These are phyloP conservation scores for Scenedesmus sp. DNA, from an alignment of 163 green algal genomes.

Conservation along the genomic window DNA sequence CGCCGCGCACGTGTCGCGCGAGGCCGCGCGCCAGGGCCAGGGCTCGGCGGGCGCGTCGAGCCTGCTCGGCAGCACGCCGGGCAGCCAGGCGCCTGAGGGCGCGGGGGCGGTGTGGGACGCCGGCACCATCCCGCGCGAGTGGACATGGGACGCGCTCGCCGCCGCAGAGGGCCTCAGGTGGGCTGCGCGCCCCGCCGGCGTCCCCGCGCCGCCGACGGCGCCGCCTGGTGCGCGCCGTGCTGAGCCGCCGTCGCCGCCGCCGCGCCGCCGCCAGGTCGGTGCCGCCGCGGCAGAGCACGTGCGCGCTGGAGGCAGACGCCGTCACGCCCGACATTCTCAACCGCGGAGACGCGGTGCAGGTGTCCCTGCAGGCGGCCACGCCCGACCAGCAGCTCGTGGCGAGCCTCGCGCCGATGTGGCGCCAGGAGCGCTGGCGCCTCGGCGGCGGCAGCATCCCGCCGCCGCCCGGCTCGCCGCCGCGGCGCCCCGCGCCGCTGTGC, in stretches of 20 bases:
- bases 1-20: slow-evolving; percentile 12
- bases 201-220: no score
- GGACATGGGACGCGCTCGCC: slow-evolving; percentile 48
- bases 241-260: no score
- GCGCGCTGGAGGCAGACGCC: slow-evolving; percentile 82
- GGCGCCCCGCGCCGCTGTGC: slow-evolving; percentile 63
- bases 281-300: slow-evolving; percentile 68
- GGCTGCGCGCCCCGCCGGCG: no score
- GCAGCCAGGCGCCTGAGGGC: slow-evolving; percentile 14
- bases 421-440: slow-evolving; percentile 11
- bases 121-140: slow-evolving; percentile 39
- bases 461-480: slow-evolving; percentile 58
- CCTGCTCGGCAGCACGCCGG: background rate
- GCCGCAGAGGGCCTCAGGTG: no score
- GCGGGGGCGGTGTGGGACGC: slow-evolving; percentile 4
- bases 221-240: no score
- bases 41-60: background rate
- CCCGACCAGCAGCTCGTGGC: slow-evolving; percentile 71
- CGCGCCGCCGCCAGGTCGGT: background rate
- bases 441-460: slow-evolving; percentile 56
- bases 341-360: slow-evolving; percentile 53
- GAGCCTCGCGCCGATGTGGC: slow-evolving; percentile 84
- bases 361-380: slow-evolving; percentile 61
- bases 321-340: slow-evolving; percentile 74
- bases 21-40: slow-evolving; percentile 16